phyloP scores from a whole-genome alignment of 805 yeast genomes.

The Saturnispora galanensis region DNA sequence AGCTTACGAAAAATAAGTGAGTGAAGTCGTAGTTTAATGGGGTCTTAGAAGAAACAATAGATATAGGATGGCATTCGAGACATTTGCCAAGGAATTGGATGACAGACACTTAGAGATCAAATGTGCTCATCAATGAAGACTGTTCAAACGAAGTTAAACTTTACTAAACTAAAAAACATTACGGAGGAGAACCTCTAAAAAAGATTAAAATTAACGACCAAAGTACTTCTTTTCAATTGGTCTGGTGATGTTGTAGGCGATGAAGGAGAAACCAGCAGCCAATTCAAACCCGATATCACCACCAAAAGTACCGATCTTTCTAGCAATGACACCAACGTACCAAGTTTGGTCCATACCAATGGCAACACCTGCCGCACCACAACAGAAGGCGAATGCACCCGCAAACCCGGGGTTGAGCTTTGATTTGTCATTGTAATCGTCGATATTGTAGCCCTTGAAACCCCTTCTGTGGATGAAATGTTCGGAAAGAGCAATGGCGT shows the following conservation, averaged over 20 bases:
- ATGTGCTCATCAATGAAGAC: too few species aligned
- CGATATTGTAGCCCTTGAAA: constrained; percentile 50
- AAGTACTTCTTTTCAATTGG: constrained; percentile 57
- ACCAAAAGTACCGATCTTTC: constrained; percentile 51
- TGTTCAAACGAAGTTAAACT: too few species aligned
- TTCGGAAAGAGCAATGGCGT: constrained; percentile 65
- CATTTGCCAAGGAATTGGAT: too few species aligned
- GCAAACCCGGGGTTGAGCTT: constrained; percentile 70
- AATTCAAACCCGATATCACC: constrained; percentile 87
- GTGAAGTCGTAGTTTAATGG: too few species aligned
- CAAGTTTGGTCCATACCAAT: constrained; percentile 83
- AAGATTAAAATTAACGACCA: constrained; percentile 30
- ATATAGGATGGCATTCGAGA: too few species aligned
- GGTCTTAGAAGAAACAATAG: too few species aligned
- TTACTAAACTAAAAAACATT: too few species aligned
- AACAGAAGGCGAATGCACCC: constrained; percentile 66
- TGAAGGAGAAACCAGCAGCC: constrained; percentile 54
- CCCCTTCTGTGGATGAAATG: constrained; percentile 72
- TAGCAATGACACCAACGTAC: constrained; percentile 66
- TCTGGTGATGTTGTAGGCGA: constrained; percentile 49
- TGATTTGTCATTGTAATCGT: constrained; percentile 46
- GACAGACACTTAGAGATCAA: too few species aligned
- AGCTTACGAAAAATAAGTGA: too few species aligned
- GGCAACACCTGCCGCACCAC: constrained; percentile 80
- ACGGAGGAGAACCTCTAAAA: too few species aligned